Base-by-base conservation (phyloP, 495 filamentous ascomycete genomes). In the Podospora comata region DNA sequence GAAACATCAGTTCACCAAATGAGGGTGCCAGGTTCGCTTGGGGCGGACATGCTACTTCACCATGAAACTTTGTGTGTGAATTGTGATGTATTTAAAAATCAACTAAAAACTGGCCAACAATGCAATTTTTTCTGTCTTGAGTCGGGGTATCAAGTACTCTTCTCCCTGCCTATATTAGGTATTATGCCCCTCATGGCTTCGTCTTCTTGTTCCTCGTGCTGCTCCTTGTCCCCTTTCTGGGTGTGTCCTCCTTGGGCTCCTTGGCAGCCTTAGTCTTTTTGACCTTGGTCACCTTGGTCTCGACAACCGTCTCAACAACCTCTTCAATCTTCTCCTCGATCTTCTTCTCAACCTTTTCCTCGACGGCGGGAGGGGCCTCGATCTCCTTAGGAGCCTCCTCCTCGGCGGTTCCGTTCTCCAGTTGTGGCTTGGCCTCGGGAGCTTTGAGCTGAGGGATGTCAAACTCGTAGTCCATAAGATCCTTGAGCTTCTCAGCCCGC, bases 381-480 rank as follows among this genome's bases (percentile, higher is more conserved):
- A 77, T 70, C 26, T 68, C 71, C 65, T 78, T 74, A 56, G 64
- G 68, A 11, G 39, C 39, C 11, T 66, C 67, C 66, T 74, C 74
- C 67, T 74, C 68, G 23, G 28, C 77, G 63, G 76, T 73, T 7
- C 76, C 75, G 27, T 72, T 74, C 73, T 85, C 81, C 62, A 76
- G 70, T 58, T 74, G 77, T 34, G 68, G 74, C 62, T 78, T 76
- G 48, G 73, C 78, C 58, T 71, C 77, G 63, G 92, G 85, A 44
- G 83, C 81, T 83, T 90, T 95, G 72, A 97, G 77, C 68, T 81
- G 80, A 3, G 93, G 92, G 11, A 87, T 82, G 57, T 92, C 87
- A 73, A 92, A 91, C 64, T 96, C 90, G 78, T 99, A 99, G 26
- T 89, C 95, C 60, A 97, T 79, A 16, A 48, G 39, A 53, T 80